Percentiles rank a stretch among this genome's conserved stretches.
These are phyloP conservation scores for Austroboletus festivus DNA, from an alignment of 768 basidiomycete species.

Conservation along the genomic window DNA sequence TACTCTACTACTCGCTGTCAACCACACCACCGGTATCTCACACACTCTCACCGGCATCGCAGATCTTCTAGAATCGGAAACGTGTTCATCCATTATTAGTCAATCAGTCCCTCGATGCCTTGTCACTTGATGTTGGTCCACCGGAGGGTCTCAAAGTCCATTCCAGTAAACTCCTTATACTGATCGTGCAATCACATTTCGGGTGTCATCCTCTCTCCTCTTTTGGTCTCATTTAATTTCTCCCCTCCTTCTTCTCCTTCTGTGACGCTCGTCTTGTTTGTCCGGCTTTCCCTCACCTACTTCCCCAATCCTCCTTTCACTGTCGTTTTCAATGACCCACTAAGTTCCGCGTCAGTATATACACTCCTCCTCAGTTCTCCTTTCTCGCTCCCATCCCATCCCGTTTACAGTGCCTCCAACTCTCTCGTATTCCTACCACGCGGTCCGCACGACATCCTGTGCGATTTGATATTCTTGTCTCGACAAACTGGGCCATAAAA, in stretches of 20 bases:
- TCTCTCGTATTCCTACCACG: conserved; percentile 22
- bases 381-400: conserved; percentile 18
- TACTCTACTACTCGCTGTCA: conserved; percentile 11
- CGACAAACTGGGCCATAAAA: conserved; percentile 21
- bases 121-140: conserved; percentile 17
- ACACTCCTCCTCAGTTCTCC: conserved; percentile 16
- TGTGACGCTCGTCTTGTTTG: conserved; percentile 30
- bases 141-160: conserved; percentile 19
- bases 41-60: conserved; percentile 16
- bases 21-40: conserved; percentile 18
- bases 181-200: conserved; percentile 25
- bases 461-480: conserved; percentile 32
- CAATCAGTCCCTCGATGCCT: conserved; percentile 16
- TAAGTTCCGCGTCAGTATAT: conserved; percentile 29
- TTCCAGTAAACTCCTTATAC: conserved; percentile 21
- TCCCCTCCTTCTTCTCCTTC: conserved; percentile 25
- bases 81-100: conserved; percentile 21
- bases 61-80: conserved; percentile 22
- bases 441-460: conserved; percentile 32
- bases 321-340: conserved; percentile 30
- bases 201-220: conserved; percentile 24
- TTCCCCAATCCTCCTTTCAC: conserved; percentile 25
- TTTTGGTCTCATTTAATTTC: conserved; percentile 33
- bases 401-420: conserved; percentile 16
- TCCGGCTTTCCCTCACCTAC: conserved; percentile 23